These are phyloP conservation scores for Ciborinia camelliae DNA, from an alignment of 2,329 filamentous ascomycete species.

Conservation along the genomic window DNA sequence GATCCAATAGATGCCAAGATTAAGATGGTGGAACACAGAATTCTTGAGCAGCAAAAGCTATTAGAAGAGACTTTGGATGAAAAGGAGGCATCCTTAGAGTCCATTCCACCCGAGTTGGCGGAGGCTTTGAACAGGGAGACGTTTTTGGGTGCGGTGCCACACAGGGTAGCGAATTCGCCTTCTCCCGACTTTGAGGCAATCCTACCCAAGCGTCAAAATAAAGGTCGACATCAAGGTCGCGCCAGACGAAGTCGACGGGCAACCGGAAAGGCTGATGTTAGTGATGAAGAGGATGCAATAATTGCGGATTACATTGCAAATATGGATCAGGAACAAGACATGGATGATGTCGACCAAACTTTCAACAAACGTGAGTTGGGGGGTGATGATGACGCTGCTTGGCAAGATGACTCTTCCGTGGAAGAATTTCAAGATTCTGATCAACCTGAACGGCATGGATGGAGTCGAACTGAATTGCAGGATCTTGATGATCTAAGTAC, in stretches of 20 bases:
- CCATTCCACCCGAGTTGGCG: slow-evolving; percentile 10
- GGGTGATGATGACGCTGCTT: slow-evolving; percentile 39
- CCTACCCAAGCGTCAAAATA: slow-evolving; percentile 10
- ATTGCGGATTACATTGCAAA: slow-evolving; percentile 39
- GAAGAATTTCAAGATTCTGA: slow-evolving; percentile 4
- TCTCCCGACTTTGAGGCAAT: slow-evolving; percentile 17
- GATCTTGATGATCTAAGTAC: slow-evolving; percentile 50
- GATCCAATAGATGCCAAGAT: slow-evolving; percentile 32
- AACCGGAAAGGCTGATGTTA: neutral
- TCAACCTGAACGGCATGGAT: slow-evolving; percentile 33
- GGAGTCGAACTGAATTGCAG: slow-evolving; percentile 44
- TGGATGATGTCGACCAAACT: neutral
- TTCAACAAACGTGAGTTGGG: slow-evolving; percentile 43
- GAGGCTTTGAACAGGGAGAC: slow-evolving; percentile 3
- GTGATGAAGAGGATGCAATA: slow-evolving; percentile 28
- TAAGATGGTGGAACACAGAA: slow-evolving; percentile 33
- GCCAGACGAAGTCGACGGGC: neutral
- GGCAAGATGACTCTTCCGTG: slow-evolving; percentile 24
- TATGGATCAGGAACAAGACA: slow-evolving; percentile 33
- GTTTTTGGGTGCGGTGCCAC: neutral
- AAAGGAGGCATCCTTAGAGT: slow-evolving; percentile 10
- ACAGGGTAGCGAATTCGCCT: slow-evolving; percentile 13
- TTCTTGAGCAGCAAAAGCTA: slow-evolving; percentile 31
- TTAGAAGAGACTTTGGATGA: slow-evolving; percentile 32
- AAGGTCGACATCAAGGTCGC: slow-evolving; percentile 15